These are phyloP conservation scores for Breviolum minutum DNA, from an alignment of 73 alveolate species.

Conservation along the genomic window DNA sequence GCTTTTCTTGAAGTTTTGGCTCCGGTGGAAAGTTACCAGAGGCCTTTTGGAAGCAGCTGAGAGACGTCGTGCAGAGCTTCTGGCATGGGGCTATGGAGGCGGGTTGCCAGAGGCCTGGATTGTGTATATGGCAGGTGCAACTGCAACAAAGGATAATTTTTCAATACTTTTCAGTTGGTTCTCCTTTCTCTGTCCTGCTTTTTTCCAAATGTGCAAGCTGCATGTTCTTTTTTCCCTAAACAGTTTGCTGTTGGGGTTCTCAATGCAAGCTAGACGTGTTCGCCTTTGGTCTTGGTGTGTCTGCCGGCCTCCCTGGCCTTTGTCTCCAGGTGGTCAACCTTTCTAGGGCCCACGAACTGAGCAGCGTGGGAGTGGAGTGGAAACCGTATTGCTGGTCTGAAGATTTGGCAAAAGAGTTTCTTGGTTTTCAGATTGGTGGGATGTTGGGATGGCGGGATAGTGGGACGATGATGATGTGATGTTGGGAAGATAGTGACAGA, in stretches of 20 bases:
- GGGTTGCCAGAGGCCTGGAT: slow-evolving; percentile 41
- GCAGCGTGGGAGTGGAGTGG: slow-evolving; percentile 9
- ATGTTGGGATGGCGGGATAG: not conserved
- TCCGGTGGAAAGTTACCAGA: not conserved
- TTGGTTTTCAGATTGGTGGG: not conserved
- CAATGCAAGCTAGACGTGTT: not conserved
- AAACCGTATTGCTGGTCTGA: slow-evolving; percentile 36
- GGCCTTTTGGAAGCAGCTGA: slow-evolving; percentile 14
- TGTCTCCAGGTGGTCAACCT: slow-evolving; percentile 59
- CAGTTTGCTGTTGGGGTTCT: no score
- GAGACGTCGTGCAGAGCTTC: not conserved
- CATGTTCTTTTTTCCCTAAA: no score
- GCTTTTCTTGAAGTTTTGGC: no score
- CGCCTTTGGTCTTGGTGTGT: not conserved
- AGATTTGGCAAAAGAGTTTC: not conserved
- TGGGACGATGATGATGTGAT: not conserved
- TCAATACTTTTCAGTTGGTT: no score
- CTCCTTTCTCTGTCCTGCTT: no score
- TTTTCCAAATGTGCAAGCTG: no score
- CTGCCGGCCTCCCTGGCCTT: not conserved
- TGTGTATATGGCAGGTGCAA: not conserved
- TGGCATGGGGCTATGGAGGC: slow-evolving; percentile 21
- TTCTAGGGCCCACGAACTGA: not conserved
- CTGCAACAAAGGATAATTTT: not conserved
- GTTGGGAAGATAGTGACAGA: no score